Evolutionary conservation across 2,329 filamentous ascomycete genomes (phyloP).

Genomic region (Alternaria triticimaculans): DNA sequence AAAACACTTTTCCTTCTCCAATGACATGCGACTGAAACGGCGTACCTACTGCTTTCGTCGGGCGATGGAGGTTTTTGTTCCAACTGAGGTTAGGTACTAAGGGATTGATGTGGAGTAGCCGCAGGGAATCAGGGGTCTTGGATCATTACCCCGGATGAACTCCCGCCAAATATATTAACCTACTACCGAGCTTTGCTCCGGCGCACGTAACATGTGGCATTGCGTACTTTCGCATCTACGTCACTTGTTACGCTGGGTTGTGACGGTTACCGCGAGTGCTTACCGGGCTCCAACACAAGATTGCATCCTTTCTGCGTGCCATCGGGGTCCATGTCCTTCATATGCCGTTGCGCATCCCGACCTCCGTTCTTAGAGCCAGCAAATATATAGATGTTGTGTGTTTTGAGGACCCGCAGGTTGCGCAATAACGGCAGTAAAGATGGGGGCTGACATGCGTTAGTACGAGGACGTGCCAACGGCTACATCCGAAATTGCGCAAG

Average conservation of each 20-base stretch:
- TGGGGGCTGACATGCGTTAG: neutral
- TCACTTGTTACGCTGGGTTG: neutral
- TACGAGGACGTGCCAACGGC: neutral
- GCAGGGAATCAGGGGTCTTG: neutral
- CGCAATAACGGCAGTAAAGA: neutral
- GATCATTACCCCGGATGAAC: neutral
- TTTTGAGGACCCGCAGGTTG: neutral
- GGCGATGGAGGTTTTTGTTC: neutral
- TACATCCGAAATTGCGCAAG: neutral
- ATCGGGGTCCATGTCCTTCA: rapidly evolving
- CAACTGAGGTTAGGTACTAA: neutral
- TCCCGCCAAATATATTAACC: slow-evolving; percentile 4
- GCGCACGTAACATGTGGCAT: neutral
- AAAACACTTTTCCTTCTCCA: neutral
- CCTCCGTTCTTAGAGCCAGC: neutral
- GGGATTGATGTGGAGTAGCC: neutral
- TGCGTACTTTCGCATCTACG: neutral
- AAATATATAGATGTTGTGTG: neutral
- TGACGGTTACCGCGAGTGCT: neutral
- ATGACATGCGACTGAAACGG: neutral
- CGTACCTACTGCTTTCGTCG: neutral
- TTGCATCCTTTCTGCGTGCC: neutral
- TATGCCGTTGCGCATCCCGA: neutral
- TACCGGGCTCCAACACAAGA: neutral
- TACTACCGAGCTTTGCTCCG: slow-evolving; percentile 3